A percentile compares a stretch with the other conserved stretches of the same genome.
These are phyloP conservation scores for Closterium sp. DNA, from an alignment of 139 green algal species.

Conservation along the genomic window DNA sequence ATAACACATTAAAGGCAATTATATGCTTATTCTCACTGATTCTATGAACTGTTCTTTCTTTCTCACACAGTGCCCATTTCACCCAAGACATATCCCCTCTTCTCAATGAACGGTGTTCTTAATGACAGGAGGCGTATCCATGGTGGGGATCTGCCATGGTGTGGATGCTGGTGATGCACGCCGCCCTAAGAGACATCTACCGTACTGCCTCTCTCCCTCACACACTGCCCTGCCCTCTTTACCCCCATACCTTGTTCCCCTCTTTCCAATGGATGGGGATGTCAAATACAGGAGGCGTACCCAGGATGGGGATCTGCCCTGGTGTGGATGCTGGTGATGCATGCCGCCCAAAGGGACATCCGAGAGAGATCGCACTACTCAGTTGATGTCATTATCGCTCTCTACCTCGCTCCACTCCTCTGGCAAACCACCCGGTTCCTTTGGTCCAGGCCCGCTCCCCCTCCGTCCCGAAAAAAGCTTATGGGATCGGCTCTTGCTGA, in stretches of 20 bases:
- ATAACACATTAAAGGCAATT: too few relatives aligned
- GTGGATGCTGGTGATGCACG: slow-evolving; percentile 24
- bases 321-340: slow-evolving; percentile 33
- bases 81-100: too few relatives aligned
- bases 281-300: slow-evolving; percentile 14
- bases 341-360: slow-evolving; percentile 39
- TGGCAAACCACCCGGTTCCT: slow-evolving; percentile 30
- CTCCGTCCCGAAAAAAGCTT: background rate
- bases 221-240: background rate
- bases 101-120: too few relatives aligned
- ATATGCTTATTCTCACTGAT: too few relatives aligned
- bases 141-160: slow-evolving; percentile 1
- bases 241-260: background rate
- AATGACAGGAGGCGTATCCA: slow-evolving; percentile 34
- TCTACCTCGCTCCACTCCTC: slow-evolving; percentile 39
- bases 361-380: slow-evolving; percentile 48
- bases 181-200: slow-evolving; percentile 22
- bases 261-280: background rate
- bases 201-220: background rate
- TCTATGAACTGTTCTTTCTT: too few relatives aligned
- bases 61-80: background rate
- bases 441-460: background rate
- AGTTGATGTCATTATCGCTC: slow-evolving; percentile 32
- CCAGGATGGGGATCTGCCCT: slow-evolving; percentile 20
- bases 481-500: background rate